Conservation (phyloP, 768 basidiomycete species). For the Pulveroboletus ravenelii region DNA sequence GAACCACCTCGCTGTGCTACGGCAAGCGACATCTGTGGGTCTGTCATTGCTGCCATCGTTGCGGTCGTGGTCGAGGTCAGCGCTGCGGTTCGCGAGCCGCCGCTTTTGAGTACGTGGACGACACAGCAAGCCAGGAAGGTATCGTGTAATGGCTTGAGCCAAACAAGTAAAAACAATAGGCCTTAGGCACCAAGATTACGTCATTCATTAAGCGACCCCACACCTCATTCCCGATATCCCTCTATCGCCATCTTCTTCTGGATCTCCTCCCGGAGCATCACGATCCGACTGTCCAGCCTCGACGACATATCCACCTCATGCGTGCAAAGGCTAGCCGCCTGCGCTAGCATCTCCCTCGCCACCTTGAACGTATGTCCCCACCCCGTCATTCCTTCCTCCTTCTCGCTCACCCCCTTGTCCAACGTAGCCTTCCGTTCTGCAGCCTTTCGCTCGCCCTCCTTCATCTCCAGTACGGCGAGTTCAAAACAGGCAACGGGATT, state of each 20-base stretch:
- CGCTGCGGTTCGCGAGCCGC: neutral
- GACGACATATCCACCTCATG: constrained; percentile 59
- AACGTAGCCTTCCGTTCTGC: constrained; percentile 29
- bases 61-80: constrained; percentile 8
- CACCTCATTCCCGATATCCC: constrained; percentile 20
- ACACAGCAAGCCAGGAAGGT: constrained; percentile 20
- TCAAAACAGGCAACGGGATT: constrained; percentile 65
- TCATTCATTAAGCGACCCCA: too few relatives aligned
- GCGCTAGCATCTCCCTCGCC: constrained; percentile 49
- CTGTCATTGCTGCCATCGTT: constrained; percentile 40
- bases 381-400: constrained; percentile 9
- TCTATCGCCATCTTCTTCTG: constrained; percentile 51
- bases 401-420: constrained; percentile 2
- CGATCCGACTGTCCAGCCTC: constrained; percentile 63
- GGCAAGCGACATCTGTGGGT: constrained; percentile 56
- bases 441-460: constrained; percentile 45
- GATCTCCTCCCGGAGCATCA: constrained; percentile 70
- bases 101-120: constrained; percentile 4
- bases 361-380: constrained; percentile 49
- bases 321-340: constrained; percentile 43
- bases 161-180: constrained; percentile 14
- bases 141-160: neutral
- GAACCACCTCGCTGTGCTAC: constrained; percentile 39
- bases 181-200: too few relatives aligned
- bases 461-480: constrained; percentile 64